A percentile compares a stretch with the other conserved stretches of the same genome.
phyloP scores from a whole-genome alignment of 768 basidiomycete species.

The Rhizopogon vesiculosus region DNA sequence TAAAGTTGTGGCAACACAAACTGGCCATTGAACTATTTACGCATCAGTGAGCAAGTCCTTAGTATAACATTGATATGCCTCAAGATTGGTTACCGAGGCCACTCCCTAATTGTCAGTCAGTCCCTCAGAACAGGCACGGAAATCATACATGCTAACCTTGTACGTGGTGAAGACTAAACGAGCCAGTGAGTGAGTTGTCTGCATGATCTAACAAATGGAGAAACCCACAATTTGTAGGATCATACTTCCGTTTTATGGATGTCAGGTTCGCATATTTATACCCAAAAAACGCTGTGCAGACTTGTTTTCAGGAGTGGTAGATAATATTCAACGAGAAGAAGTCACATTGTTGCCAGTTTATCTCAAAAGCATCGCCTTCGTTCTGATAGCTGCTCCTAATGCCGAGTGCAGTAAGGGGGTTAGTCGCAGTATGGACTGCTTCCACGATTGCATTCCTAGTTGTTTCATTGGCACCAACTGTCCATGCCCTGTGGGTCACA shows the following conservation, averaged over 20 bases:
- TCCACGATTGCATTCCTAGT: slow-evolving; percentile 1
- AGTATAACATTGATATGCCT: neutral
- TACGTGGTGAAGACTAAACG: slow-evolving; percentile 13
- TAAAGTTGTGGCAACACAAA: too few species aligned
- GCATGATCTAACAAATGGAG: neutral
- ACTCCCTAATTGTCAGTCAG: neutral
- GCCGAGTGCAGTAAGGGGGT: slow-evolving; percentile 11
- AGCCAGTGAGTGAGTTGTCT: neutral
- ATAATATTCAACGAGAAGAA: neutral
- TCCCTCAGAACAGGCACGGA: neutral
- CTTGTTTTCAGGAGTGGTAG: neutral
- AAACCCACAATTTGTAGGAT: slow-evolving; percentile 15
- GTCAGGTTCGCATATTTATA: slow-evolving; percentile 13
- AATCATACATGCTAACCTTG: slow-evolving; percentile 9
- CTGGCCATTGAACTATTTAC: too few species aligned
- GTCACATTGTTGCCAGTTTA: slow-evolving; percentile 13
- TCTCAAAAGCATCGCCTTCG: slow-evolving; percentile 15
- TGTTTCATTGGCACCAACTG: neutral
- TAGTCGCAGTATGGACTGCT: slow-evolving; percentile 6
- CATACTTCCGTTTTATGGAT: slow-evolving; percentile 18
- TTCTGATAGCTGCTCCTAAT: slow-evolving; percentile 19
- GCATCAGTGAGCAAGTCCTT: neutral
- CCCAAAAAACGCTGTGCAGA: slow-evolving; percentile 13
- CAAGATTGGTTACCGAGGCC: neutral
- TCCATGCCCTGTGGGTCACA: slow-evolving; percentile 11